Percentiles rank a stretch among this genome's conserved stretches.
Evolutionary conservation across 306 rosid species (phyloP).

Genomic region (Cucurbita argyrosperma): DNA sequence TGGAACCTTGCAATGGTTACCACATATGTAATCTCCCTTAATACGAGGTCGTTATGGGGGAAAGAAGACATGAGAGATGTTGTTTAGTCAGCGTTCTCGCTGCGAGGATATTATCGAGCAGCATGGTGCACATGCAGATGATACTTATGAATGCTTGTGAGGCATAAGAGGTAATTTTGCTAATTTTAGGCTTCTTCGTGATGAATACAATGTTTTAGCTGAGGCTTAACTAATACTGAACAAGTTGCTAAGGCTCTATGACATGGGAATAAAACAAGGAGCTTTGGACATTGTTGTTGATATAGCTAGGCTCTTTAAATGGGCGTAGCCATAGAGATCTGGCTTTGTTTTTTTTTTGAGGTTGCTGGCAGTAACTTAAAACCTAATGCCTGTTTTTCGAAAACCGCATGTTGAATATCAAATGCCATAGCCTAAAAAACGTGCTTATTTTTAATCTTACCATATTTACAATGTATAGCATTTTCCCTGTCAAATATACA

Average conservation of each 20-base stretch:
- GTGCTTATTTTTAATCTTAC: neutral
- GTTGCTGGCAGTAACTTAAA: neutral
- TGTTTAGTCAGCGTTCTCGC: constrained; percentile 65
- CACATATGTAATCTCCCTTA: neutral
- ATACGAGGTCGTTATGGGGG: too few relatives aligned
- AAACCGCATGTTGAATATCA: neutral
- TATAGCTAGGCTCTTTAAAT: neutral
- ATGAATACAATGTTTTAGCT: neutral
- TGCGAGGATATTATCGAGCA: constrained; percentile 74
- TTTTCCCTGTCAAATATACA: neutral
- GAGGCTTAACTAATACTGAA: too few relatives aligned
- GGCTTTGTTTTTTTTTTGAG: neutral
- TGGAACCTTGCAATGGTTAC: constrained; percentile 7
- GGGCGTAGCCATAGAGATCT: neutral
- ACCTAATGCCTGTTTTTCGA: neutral
- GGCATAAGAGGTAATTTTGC: constrained; percentile 78
- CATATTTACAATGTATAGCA: neutral
- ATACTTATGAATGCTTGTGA: constrained; percentile 92
- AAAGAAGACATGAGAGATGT: constrained; percentile 90
- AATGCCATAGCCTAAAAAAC: neutral
- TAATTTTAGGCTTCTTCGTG: neutral
- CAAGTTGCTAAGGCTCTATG: too few relatives aligned
- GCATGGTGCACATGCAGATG: constrained; percentile 97
- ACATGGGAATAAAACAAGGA: neutral
- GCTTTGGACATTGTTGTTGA: neutral